phyloP scores from a whole-genome alignment of 169 alveolate species.

The Theileria sp. region DNA sequence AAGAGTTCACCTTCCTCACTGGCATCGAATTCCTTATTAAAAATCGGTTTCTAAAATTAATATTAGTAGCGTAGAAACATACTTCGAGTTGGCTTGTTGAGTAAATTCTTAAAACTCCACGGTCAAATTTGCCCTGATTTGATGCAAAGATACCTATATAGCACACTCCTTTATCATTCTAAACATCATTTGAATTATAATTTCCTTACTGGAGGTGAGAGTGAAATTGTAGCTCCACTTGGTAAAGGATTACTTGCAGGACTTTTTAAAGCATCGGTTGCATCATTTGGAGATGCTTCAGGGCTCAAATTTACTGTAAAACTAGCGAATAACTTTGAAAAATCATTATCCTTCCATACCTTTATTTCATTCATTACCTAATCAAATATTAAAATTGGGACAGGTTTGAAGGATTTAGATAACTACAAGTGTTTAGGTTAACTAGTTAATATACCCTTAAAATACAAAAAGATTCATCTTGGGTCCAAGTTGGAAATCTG shows the following conservation, averaged over 20 bases:
- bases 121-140: slow-evolving; percentile 47
- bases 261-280: neutral
- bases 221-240: slow-evolving; percentile 34
- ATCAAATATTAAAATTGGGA: no score
- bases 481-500: slow-evolving; percentile 61
- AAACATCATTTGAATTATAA: neutral
- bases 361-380: slow-evolving; percentile 28
- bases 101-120: slow-evolving; percentile 41
- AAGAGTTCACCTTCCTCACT: slow-evolving; percentile 75
- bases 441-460: slow-evolving; percentile 23
- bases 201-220: slow-evolving; percentile 54
- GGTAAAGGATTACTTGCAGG: neutral
- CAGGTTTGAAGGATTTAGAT: no score
- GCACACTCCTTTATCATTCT: slow-evolving; percentile 45
- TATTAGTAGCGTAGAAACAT: neutral
- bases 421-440: no score
- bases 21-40: slow-evolving; percentile 52
- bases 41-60: slow-evolving; percentile 30
- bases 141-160: slow-evolving; percentile 46
- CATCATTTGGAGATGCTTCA: neutral
- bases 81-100: slow-evolving; percentile 7
- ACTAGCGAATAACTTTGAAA: slow-evolving; percentile 20
- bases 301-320: slow-evolving; percentile 20
- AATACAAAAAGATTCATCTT: slow-evolving; percentile 47
- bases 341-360: slow-evolving; percentile 54